phyloP scores from a whole-genome alignment of 2,329 filamentous ascomycete genomes.

The Cryphonectria carpinicola region DNA sequence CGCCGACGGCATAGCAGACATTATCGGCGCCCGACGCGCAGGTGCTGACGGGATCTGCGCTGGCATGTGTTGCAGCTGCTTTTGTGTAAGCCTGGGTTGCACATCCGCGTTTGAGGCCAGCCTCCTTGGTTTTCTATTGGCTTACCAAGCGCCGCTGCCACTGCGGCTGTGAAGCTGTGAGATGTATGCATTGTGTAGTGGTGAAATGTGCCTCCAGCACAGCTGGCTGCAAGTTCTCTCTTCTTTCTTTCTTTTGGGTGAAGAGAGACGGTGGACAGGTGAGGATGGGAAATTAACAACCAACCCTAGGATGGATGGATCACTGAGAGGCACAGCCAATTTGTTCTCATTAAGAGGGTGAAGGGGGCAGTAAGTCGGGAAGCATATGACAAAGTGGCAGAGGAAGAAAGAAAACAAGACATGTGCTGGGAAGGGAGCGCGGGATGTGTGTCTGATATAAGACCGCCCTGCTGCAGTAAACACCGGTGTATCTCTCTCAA shows the following conservation, averaged over 20 bases:
- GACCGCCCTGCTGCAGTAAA: neutral
- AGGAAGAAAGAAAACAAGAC: neutral
- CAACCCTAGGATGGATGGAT: neutral
- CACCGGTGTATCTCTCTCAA: too few species aligned
- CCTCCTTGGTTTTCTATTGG: neutral
- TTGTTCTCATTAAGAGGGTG: neutral
- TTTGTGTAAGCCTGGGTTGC: neutral
- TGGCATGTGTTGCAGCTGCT: conserved; percentile 35
- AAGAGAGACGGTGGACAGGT: neutral
- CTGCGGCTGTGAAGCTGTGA: conserved; percentile 13
- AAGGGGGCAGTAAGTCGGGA: neutral
- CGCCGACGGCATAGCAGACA: conserved; percentile 61
- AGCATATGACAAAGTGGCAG: neutral
- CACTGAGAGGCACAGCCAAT: neutral
- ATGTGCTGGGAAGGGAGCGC: neutral
- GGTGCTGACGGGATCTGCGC: conserved; percentile 38
- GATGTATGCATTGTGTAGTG: conserved; percentile 17
- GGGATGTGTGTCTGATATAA: conserved; percentile 10
- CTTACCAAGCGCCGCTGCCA: conserved; percentile 27
- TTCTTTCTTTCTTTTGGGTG: neutral
- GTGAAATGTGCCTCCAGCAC: neutral
- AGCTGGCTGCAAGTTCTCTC: neutral
- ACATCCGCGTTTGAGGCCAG: neutral
- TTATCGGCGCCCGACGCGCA: conserved; percentile 45
- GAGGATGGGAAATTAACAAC: neutral